Base-by-base conservation (phyloP, 768 basidiomycete species). In the Tephrocybe sp. region DNA sequence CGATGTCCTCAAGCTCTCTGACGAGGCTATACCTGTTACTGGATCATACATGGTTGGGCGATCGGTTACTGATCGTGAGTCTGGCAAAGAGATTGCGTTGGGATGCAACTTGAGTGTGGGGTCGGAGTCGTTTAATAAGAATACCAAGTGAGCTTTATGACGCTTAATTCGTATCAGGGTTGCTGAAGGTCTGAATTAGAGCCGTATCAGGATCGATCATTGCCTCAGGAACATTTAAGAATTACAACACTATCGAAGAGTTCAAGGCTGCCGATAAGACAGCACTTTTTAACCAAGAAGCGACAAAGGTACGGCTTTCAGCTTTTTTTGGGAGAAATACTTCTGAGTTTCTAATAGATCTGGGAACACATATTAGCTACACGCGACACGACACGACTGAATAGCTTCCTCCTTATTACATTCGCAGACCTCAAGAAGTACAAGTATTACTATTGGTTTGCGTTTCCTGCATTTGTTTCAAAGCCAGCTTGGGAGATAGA, bases 401-500 rank as follows among this genome's bases (percentile, higher is more conserved):
- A 79, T 47, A 78, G 78, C 3, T 97, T 97, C 71, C 75, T 98
- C 18, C 74, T 97, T 43, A 88, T 99, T 58, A 93, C 94, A 0
- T 98, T 85, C 58, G 91, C 97, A 0, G 97, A 99, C 67, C 83
- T 99, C 58, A 99, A 98, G 77, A 97, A 94, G 66, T 97, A 97
- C 75, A 88, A 86, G 57, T 98, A 93, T 64, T 94, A 86, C 61
- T 97, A 97, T 69, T 99, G 95, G 97, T 97, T 97, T 61, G 88
- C 90, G 0, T 97, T 97, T 65, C 95, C 97, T 2, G 92, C 94
- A 0, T 85, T 97, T 56, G 85, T 86, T 0, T 74, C 89, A 18
- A 92, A 91, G 57, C 94, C 97, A 6, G 82, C 87, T 4, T 97
- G 94, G 94, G 86, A 91, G 71, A 84, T 90, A 56, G 70, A 73